Base-by-base conservation (phyloP, 2,329 filamentous ascomycete genomes). In the Botrytis medusae region DNA sequence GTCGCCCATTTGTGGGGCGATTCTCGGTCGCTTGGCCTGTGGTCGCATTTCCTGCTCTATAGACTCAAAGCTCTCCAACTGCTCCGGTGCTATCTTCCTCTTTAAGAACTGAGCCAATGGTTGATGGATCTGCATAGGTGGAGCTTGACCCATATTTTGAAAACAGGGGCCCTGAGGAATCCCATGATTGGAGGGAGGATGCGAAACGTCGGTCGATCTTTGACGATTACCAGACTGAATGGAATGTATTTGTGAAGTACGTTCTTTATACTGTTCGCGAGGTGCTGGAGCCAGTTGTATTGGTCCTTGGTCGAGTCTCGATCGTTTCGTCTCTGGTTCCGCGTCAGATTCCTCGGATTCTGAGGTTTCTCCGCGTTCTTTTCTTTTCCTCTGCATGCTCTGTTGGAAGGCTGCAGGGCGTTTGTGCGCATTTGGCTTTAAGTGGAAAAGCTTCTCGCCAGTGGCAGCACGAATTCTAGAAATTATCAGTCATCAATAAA, bases 251-350 rank as follows among this genome's bases (percentile, higher is more conserved):
- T 29, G 2, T 8, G 51, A 29, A 9, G 1, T 29, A 8, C 3
- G n/a, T 18, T 54, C 51, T 29, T n/a, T 6, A 8, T 54, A 4
- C 1, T 54, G n/a, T 29, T 9, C n/a, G 29, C 12, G 14, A 18
- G 2, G 6, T 1, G 14, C 29, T 8, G 14, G 6, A 0, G 5
- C n/a, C 14, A 16, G 29, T 18, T 18, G n/a, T 1, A 4, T 18
- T 54, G 51, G 14, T 1, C 8, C n/a, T 1, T 16, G 51, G 8
- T n/a, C 7, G 14, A 54, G 12, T 54, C 51, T 54, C n/a, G 18
- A 9, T 29, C 60, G 6, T 25, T 62, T 62, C n/a, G 60, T 1
- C 12, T 57, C 51, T 29, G 51, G 51, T 18, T 29, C 51, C 16
- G 4, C 18, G 7, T 57, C n/a, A 0, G 14, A 18, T 0, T 25